phyloP scores from a whole-genome alignment of 2,329 filamentous ascomycete genomes.

The Diplodia corticola region DNA sequence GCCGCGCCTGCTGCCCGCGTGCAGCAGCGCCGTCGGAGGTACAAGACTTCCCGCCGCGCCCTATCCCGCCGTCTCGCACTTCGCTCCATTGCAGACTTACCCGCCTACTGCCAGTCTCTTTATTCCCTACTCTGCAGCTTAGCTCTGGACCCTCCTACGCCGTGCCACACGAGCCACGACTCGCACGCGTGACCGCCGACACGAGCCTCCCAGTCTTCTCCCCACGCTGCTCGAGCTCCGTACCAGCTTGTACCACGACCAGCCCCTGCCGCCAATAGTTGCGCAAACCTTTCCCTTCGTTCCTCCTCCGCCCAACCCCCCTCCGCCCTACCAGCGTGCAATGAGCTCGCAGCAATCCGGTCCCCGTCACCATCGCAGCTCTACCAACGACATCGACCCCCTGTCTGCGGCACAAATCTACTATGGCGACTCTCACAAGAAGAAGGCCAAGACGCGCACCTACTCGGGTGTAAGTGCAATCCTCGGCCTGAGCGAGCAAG shows the following conservation, averaged over 20 bases:
- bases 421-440: slow-evolving; percentile 56
- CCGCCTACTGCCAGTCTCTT: background rate
- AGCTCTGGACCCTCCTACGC: slow-evolving; percentile 6
- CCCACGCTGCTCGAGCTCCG: slow-evolving; percentile 3
- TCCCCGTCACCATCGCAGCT: slow-evolving; percentile 38
- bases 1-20: slow-evolving; percentile 4
- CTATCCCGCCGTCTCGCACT: slow-evolving; percentile 1
- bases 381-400: slow-evolving; percentile 53
- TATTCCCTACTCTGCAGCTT: slow-evolving; percentile 8
- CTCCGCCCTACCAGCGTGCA: slow-evolving; percentile 1
- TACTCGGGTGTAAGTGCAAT: slow-evolving; percentile 55
- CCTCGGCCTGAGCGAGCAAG: background rate
- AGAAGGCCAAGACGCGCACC: slow-evolving; percentile 52
- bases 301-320: background rate
- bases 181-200: slow-evolving; percentile 19
- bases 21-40: background rate
- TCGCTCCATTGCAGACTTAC: background rate
- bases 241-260: slow-evolving; percentile 18
- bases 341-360: slow-evolving; percentile 43
- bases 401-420: slow-evolving; percentile 60
- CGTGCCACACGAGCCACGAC: slow-evolving; percentile 9
- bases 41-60: background rate
- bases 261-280: background rate
- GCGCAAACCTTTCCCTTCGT: background rate
- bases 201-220: background rate